These are phyloP conservation scores for Asclepias syriaca DNA, from an alignment of 257 asterid species.

Conservation along the genomic window DNA sequence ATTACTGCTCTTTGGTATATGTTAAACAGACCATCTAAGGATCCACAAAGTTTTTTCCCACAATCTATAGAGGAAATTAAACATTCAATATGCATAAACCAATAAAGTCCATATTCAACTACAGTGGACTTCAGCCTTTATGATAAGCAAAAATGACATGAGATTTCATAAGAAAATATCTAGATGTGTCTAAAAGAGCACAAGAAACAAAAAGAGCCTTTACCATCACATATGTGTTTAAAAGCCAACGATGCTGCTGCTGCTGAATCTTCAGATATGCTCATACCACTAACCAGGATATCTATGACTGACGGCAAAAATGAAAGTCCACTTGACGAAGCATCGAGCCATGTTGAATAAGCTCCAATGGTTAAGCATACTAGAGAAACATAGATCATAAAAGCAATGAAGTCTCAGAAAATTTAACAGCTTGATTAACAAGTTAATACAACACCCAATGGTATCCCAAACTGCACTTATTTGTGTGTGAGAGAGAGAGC, in stretches of 20 bases:
- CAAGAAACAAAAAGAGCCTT: conserved; percentile 15
- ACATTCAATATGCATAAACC: not conserved
- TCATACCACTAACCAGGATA: conserved; percentile 94
- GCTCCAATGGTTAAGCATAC: conserved; percentile 91
- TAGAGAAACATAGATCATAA: conserved; percentile 21
- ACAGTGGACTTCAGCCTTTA: not conserved
- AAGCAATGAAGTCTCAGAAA: conserved; percentile 14
- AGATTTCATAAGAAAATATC: not conserved
- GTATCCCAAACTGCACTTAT: not conserved
- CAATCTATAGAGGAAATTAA: conserved; percentile 54
- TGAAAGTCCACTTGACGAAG: conserved; percentile 70
- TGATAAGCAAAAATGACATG: not conserved
- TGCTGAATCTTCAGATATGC: conserved; percentile 88
- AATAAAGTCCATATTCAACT: not conserved
- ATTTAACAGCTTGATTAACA: conserved; percentile 7
- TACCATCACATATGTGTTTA: conserved; percentile 89
- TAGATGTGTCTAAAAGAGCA: conserved; percentile 1
- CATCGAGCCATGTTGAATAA: conserved; percentile 94
- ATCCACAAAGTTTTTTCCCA: conserved; percentile 81
- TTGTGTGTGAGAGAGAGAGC: conserved; percentile 10
- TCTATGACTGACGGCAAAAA: conserved; percentile 84
- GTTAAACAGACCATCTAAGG: conserved; percentile 80
- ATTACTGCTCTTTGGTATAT: conserved; percentile 83
- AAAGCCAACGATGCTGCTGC: conserved; percentile 96
- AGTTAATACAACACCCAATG: not conserved